Evolutionary conservation across 78 protist species (phyloP).

Genomic region (Monosiga brevicollis): DNA sequence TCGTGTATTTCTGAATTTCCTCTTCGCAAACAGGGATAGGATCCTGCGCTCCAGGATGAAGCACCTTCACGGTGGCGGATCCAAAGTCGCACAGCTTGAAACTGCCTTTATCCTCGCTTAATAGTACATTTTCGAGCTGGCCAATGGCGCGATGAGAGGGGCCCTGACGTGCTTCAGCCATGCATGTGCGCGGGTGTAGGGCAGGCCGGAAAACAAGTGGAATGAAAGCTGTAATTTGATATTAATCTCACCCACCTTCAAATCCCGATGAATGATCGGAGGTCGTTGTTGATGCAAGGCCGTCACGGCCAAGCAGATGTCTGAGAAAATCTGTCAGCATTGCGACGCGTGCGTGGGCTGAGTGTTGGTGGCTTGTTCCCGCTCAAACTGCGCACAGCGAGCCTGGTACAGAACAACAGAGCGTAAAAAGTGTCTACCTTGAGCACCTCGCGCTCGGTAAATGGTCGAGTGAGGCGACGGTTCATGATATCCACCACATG

Average conservation of each 20-base stretch:
- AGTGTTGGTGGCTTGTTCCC: too few relatives aligned
- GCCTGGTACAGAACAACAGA: too few relatives aligned
- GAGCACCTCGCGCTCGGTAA: background rate
- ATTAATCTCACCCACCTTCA: too few relatives aligned
- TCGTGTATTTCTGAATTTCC: constrained; percentile 13
- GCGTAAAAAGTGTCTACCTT: too few relatives aligned
- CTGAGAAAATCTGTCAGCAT: background rate
- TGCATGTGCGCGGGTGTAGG: background rate
- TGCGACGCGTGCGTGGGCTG: too few relatives aligned
- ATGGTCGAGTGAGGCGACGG: background rate
- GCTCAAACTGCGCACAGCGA: too few relatives aligned
- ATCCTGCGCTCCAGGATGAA: background rate
- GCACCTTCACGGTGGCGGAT: background rate
- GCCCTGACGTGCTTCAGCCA: background rate
- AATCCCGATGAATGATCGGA: background rate
- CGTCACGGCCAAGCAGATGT: background rate
- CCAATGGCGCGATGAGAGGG: background rate
- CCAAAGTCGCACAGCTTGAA: constrained; percentile 25
- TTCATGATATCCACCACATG: background rate
- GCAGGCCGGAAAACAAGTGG: too few relatives aligned
- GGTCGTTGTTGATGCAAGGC: background rate
- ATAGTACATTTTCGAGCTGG: constrained; percentile 1
- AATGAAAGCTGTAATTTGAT: too few relatives aligned
- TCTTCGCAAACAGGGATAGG: background rate
- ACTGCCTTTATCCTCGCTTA: too few relatives aligned